Evolutionary conservation across 768 basidiomycete species (phyloP), one percentile per base, ranked within the genome.

Genomic region (Auriscalpium microsporum): DNA sequence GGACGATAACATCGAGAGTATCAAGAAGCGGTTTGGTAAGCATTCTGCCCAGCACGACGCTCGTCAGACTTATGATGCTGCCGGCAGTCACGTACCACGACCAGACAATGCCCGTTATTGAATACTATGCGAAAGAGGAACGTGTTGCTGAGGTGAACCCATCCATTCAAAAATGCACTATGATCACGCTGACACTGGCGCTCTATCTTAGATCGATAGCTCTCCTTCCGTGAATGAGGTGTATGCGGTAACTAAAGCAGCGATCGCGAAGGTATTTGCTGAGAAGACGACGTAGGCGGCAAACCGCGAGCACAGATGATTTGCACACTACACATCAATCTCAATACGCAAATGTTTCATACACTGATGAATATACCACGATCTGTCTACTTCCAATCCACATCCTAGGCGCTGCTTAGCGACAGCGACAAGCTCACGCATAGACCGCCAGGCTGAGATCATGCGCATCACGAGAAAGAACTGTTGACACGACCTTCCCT

Each of bases 11-110:
- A 75, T 74, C 11, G 92, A 95, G 69, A 92, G 85, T 68, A 95
- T 99, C 72, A 87, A 81, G 73, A 99, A 98, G 72, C 88, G 96
- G n/a, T 97, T 98, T 75, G 75, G 94, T 89, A 67, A 17, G 86
- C 77, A 11, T 17, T 13, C 35, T 10, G 21, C 6, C 2, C 17
- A 37, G 36, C 8, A 13, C 42, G 35, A 42, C 14, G 6, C 10
- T 2, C 17, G 33, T 11, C 3, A 11, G 44, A 14, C 35, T 45
- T 1, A 44, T 36, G 19, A 10, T 9, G 14, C 11, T 45, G 17
- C 42, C 8, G 53, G 11, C 54, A 88, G 94, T 74, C 35, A 94
- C 93, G 1, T 95, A 97, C 72, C 77, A 86, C 57, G 81, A 84
- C 49, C 85, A 90, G 53, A 90, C 87, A 7, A 92, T 91, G 87